Percentiles rank a stretch among this genome's conserved stretches.
These are phyloP conservation scores for Diaporthe nobilis DNA, from an alignment of 2,329 filamentous ascomycete species.

Conservation along the genomic window DNA sequence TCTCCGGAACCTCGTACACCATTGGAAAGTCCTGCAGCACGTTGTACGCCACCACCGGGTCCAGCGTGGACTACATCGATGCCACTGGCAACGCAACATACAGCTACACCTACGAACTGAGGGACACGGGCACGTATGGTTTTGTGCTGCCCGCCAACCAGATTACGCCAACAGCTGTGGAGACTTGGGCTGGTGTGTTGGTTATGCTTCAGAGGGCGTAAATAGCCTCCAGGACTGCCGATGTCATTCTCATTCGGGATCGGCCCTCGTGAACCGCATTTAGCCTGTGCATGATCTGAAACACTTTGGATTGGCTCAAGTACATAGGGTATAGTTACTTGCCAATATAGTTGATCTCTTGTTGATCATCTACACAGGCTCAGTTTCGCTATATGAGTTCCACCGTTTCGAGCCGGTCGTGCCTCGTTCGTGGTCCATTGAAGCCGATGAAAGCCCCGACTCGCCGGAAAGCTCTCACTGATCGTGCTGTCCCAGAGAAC, in stretches of 20 bases:
- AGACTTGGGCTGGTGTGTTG: slow-evolving; percentile 51
- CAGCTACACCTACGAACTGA: slow-evolving; percentile 57
- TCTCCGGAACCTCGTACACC: slow-evolving; percentile 53
- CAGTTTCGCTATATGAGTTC: neutral
- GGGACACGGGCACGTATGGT: slow-evolving; percentile 51
- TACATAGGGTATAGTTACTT: neutral
- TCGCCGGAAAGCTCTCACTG: neutral
- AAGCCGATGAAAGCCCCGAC: neutral
- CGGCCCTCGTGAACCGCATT: no score
- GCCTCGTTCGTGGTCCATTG: neutral
- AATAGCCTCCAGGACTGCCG: rapidly evolving
- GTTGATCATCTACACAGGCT: neutral
- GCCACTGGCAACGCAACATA: slow-evolving; percentile 50
- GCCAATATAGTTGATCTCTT: neutral
- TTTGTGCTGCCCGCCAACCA: slow-evolving; percentile 56
- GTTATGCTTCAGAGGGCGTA: slow-evolving; percentile 16
- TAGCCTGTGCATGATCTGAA: no score
- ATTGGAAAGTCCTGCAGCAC: slow-evolving; percentile 55
- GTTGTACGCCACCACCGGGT: slow-evolving; percentile 54
- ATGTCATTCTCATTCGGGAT: no score
- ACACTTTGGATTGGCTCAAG: neutral
- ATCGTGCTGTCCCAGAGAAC: neutral
- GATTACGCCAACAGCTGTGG: slow-evolving; percentile 54
- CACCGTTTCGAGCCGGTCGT: neutral
- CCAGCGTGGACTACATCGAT: slow-evolving; percentile 49